Base-by-base conservation (phyloP, 2,329 filamentous ascomycete species). In the Balansia obtecta region DNA sequence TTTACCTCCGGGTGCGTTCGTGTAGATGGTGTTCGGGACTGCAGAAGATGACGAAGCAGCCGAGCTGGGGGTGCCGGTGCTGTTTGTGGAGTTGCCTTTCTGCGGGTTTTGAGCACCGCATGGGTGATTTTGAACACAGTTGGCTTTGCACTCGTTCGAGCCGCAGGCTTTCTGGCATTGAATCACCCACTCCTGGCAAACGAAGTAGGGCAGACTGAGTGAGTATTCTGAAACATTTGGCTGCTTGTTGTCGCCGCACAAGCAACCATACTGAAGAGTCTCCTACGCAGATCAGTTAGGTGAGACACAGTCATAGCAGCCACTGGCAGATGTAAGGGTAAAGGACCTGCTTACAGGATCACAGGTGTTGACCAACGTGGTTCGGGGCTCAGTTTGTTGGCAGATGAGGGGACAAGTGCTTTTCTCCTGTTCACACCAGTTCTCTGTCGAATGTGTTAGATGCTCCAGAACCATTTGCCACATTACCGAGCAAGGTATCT, bases 221-320 rank as follows among this genome's bases (percentile, higher is more conserved):
- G 82, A 83, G 75, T 85, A 93, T 67, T 90, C 76, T 60, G 83
- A 80, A 46, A 87, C 68, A 68, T 90, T 89, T 57, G 86, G 86
- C 48, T 76, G 68, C 54, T 75, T 64, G 63, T 79, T 77, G 62
- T 85, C 74, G 55, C 75, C 73, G 71, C 86, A 93, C 58, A 88
- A 71, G 65, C 86, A 93, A 55, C 74, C 72, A 68, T 84, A 91
- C n/a, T 70, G 74, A 46, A 91, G 74, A 18, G 72, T 69, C 48
- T 73, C 61, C 79, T 83, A n/a, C 15, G n/a, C 4, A 6, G 10
- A 27, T 52, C 30, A 49, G 50, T 22, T 15, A 45, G 53, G 46
- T 16, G 11, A 30, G 1, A 30, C 11, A 34, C 45, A 37, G 15
- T 4, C 34, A 37, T 4, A 8, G 34, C 45, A 37, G 15, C 11